A percentile compares a stretch with the other conserved stretches of the same genome.
phyloP scores from a whole-genome alignment of 192 early-diverging fungal species.

The Oehlia diaphana region DNA sequence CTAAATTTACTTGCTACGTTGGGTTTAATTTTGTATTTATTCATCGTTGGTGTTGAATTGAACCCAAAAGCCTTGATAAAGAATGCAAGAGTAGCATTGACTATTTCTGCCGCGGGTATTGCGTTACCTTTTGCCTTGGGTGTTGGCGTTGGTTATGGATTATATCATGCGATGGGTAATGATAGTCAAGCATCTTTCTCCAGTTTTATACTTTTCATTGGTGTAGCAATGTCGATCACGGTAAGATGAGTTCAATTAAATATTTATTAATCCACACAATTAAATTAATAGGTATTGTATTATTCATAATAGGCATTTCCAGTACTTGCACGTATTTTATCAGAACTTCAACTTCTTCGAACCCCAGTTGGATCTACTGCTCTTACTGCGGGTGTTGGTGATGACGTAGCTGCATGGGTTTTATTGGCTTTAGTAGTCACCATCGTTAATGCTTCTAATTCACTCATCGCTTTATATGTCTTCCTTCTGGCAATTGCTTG shows the following conservation, averaged over 20 bases:
- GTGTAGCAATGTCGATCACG: slow-evolving; percentile 91
- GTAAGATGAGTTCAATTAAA: slow-evolving; percentile 29
- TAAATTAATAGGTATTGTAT: not conserved
- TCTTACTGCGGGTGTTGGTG: slow-evolving; percentile 80
- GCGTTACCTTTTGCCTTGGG: slow-evolving; percentile 78
- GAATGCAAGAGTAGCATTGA: slow-evolving; percentile 53
- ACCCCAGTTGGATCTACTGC: slow-evolving; percentile 83
- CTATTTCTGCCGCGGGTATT: slow-evolving; percentile 81
- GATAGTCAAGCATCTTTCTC: slow-evolving; percentile 48
- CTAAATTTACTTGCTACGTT: slow-evolving; percentile 83
- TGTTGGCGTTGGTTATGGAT: slow-evolving; percentile 68
- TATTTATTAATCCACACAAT: too few relatives aligned
- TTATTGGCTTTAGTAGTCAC: slow-evolving; percentile 83
- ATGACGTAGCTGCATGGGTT: slow-evolving; percentile 88
- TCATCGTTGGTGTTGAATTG: slow-evolving; percentile 85
- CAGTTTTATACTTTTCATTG: slow-evolving; percentile 81
- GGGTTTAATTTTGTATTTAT: slow-evolving; percentile 88
- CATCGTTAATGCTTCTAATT: slow-evolving; percentile 73
- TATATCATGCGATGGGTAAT: slow-evolving; percentile 60
- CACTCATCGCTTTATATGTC: slow-evolving; percentile 77
- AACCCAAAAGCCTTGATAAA: slow-evolving; percentile 61
- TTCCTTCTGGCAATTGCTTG: slow-evolving; percentile 74
- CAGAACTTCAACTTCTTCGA: slow-evolving; percentile 80
- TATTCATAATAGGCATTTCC: slow-evolving; percentile 70
- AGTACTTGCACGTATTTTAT: slow-evolving; percentile 90